These are phyloP conservation scores for Naegleria lovaniensis DNA, from an alignment of 208 protist species.

Conservation along the genomic window DNA sequence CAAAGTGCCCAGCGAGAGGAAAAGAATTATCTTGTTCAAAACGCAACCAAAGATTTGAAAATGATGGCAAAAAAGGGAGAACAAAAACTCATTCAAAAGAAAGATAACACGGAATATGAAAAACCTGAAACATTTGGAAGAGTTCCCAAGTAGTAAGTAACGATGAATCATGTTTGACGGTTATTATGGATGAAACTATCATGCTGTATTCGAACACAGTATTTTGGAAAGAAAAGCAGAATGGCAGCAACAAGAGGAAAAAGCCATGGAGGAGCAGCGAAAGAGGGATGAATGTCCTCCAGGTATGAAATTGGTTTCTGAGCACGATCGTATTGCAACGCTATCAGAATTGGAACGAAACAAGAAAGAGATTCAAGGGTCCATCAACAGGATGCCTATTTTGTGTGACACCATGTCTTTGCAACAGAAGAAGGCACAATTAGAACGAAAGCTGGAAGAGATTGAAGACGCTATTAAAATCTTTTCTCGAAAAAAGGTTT, in stretches of 20 bases:
- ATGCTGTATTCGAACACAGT: too few relatives aligned
- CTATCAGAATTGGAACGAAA: background rate
- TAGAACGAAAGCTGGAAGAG: background rate
- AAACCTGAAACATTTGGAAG: background rate
- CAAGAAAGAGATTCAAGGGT: background rate
- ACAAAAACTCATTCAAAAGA: too few relatives aligned
- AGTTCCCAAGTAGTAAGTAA: constrained; percentile 5
- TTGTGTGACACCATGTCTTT: background rate
- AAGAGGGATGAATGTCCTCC: background rate
- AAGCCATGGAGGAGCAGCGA: background rate
- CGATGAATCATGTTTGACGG: too few relatives aligned
- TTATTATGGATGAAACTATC: too few relatives aligned
- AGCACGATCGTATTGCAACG: background rate
- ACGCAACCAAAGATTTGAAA: background rate
- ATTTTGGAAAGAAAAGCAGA: background rate
- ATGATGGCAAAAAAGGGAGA: background rate
- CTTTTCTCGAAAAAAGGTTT: background rate
- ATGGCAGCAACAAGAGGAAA: background rate
- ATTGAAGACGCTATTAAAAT: constrained; percentile 7
- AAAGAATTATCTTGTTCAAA: constrained; percentile 7
- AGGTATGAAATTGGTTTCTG: background rate
- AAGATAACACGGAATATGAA: background rate
- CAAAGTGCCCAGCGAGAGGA: background rate
- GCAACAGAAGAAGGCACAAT: background rate
- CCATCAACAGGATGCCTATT: background rate